Conservation (phyloP, 23 red algal species). For the Pyropia yezoensis region DNA sequence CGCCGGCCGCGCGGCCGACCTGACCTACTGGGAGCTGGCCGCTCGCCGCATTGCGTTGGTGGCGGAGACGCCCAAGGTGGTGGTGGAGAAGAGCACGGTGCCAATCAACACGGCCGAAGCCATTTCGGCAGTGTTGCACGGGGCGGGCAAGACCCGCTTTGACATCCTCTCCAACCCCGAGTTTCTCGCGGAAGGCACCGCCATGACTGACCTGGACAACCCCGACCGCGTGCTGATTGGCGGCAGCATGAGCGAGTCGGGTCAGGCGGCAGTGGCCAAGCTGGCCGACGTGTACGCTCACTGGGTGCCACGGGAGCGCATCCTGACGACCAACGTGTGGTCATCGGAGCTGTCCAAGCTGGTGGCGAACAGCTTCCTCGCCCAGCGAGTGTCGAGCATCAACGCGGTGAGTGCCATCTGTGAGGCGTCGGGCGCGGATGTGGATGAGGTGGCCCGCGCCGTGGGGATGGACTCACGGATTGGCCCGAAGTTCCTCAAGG, state of each 20-base stretch:
- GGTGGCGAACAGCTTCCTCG: slow-evolving; percentile 92
- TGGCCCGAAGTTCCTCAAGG: slow-evolving; percentile 85
- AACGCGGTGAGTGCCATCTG: slow-evolving; percentile 91
- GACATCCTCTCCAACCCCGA: slow-evolving; percentile 92
- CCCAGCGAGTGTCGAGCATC: slow-evolving; percentile 95
- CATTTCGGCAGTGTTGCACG: slow-evolving; percentile 77
- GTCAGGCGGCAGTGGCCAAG: slow-evolving; percentile 39
- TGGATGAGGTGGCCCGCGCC: slow-evolving; percentile 89
- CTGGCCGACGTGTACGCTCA: slow-evolving; percentile 91
- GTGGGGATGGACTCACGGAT: slow-evolving; percentile 95
- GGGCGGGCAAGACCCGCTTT: slow-evolving; percentile 79
- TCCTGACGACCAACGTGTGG: slow-evolving; percentile 98
- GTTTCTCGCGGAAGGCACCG: slow-evolving; percentile 96
- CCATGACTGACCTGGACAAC: slow-evolving; percentile 70
- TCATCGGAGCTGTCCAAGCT: slow-evolving; percentile 95
- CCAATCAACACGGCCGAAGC: slow-evolving; percentile 97
- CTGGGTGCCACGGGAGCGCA: slow-evolving; percentile 91
- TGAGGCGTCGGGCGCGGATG: slow-evolving; percentile 91
- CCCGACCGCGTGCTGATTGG: slow-evolving; percentile 98
- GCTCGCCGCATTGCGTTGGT: slow-evolving; percentile 83
- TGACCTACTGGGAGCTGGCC: slow-evolving; percentile 96
- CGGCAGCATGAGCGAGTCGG: slow-evolving; percentile 60
- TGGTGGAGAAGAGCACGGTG: slow-evolving; percentile 97
- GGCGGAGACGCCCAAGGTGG: slow-evolving; percentile 91
- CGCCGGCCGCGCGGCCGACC: slow-evolving; percentile 88